phyloP scores from a whole-genome alignment of 192 early-diverging fungal genomes.

The Umbelopsis sp. region DNA sequence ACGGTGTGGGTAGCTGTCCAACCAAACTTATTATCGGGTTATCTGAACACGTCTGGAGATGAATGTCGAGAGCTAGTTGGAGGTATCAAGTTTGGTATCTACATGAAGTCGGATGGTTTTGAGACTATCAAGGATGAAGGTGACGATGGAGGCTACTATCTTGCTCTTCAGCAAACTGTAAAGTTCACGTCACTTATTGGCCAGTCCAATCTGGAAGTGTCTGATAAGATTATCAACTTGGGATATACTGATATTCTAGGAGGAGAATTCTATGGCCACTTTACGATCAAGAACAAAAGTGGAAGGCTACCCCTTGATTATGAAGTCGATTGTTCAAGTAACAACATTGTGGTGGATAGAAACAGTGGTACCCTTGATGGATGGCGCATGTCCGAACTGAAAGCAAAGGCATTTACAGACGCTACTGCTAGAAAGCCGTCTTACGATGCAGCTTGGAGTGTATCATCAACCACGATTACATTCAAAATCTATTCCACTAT shows the following conservation, averaged over 20 bases:
- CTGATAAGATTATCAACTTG: conserved; percentile 66
- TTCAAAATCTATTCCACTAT: conserved; percentile 57
- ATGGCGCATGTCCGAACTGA: conserved; percentile 37
- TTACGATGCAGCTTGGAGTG: conserved; percentile 26
- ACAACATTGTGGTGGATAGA: conserved; percentile 56
- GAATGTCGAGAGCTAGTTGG: conserved; percentile 75
- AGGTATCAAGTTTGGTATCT: conserved; percentile 77
- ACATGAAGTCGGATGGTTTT: conserved; percentile 44
- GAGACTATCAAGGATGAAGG: neutral
- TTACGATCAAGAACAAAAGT: conserved; percentile 72
- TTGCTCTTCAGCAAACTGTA: conserved; percentile 69
- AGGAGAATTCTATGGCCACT: conserved; percentile 57
- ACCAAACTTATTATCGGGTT: conserved; percentile 58
- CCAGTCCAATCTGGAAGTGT: conserved; percentile 71
- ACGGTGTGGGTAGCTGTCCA: conserved; percentile 81
- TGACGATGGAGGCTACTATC: conserved; percentile 39
- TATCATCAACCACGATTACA: conserved; percentile 49
- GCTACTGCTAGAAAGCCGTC: conserved; percentile 11
- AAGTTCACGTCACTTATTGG: conserved; percentile 84
- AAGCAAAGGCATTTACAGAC: conserved; percentile 31
- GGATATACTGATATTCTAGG: conserved; percentile 55
- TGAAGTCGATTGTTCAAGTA: conserved; percentile 49
- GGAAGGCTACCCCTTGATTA: conserved; percentile 72
- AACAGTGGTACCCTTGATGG: conserved; percentile 54
- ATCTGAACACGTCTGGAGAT: conserved; percentile 36